Conservation (phyloP, 2,329 filamentous ascomycete species). For the Lecanicillium sp. region DNA sequence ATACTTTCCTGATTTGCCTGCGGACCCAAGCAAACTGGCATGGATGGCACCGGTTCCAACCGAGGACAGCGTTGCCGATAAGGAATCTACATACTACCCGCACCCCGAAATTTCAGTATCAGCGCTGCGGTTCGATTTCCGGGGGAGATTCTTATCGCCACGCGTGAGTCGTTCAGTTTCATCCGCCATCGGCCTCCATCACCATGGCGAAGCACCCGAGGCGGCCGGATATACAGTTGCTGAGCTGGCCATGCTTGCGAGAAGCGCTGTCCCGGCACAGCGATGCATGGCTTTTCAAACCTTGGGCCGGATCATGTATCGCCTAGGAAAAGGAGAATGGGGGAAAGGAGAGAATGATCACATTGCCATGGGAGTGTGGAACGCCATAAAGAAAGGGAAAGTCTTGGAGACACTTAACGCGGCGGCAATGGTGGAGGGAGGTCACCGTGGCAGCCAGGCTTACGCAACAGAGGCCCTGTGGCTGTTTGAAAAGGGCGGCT, state of each 20-base stretch:
- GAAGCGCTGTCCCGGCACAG: conserved; percentile 78
- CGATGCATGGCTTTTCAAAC: conserved; percentile 89
- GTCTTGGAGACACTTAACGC: conserved; percentile 70
- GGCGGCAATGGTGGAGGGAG: conserved; percentile 60
- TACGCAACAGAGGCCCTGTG: conserved; percentile 88
- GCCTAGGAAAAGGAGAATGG: conserved; percentile 66
- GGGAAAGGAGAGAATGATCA: conserved; percentile 49
- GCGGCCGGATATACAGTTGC: conserved; percentile 89
- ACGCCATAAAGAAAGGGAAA: conserved; percentile 63
- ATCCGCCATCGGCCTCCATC: conserved; percentile 73
- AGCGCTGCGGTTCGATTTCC: conserved; percentile 82
- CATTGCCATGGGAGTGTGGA: conserved; percentile 76
- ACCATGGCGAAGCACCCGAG: conserved; percentile 87
- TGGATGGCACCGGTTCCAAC: conserved; percentile 78
- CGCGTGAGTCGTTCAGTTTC: conserved; percentile 66
- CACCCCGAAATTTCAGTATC: conserved; percentile 63
- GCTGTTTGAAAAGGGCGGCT: conserved; percentile 67
- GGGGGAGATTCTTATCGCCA: conserved; percentile 71
- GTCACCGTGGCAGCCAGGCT: conserved; percentile 71
- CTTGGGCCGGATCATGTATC: conserved; percentile 74
- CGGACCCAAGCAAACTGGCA: conserved; percentile 75
- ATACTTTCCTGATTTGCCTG: conserved; percentile 83
- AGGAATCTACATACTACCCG: conserved; percentile 74
- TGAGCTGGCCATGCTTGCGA: conserved; percentile 72
- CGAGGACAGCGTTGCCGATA: conserved; percentile 54